A percentile compares a stretch with the other conserved stretches of the same genome.
Conservation (phyloP, 768 basidiomycete genomes). For the Exidia glandulosa region DNA sequence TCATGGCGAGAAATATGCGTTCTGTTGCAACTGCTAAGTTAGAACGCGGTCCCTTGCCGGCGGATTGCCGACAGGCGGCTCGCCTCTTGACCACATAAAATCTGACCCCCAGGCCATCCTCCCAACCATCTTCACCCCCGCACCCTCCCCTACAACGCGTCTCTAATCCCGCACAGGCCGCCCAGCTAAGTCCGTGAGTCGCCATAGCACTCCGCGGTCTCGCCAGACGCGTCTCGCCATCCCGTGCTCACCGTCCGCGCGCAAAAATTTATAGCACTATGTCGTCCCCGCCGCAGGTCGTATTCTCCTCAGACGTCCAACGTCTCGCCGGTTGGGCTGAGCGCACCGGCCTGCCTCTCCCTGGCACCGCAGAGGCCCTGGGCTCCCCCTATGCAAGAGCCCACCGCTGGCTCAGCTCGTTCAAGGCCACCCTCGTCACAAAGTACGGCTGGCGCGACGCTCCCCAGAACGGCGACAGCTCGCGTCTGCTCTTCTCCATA, state of each 20-base stretch:
- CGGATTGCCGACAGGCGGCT: no score
- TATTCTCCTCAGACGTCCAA: slow-evolving; percentile 68
- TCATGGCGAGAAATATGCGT: no score
- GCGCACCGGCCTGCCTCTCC: slow-evolving; percentile 69
- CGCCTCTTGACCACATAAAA: no score
- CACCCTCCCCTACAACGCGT: no score
- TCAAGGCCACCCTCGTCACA: slow-evolving; percentile 53
- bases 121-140: no score
- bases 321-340: slow-evolving; percentile 79
- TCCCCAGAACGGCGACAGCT: slow-evolving; percentile 37
- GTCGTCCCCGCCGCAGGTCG: slow-evolving; percentile 43
- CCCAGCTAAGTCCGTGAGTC: no score
- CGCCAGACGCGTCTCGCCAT: background rate
- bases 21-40: no score
- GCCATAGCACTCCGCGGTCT: no score
- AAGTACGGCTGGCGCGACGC: slow-evolving; percentile 59
- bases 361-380: slow-evolving; percentile 63
- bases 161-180: no score
- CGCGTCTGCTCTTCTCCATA: slow-evolving; percentile 67
- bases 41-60: no score
- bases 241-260: background rate
- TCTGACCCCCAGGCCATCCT: no score
- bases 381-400: slow-evolving; percentile 73
- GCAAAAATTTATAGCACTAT: slow-evolving; percentile 17
- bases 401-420: slow-evolving; percentile 59